Evolutionary conservation across 1,284 basidiomycete genomes (phyloP).

Genomic region (Lentinula novae-zelandiae): DNA sequence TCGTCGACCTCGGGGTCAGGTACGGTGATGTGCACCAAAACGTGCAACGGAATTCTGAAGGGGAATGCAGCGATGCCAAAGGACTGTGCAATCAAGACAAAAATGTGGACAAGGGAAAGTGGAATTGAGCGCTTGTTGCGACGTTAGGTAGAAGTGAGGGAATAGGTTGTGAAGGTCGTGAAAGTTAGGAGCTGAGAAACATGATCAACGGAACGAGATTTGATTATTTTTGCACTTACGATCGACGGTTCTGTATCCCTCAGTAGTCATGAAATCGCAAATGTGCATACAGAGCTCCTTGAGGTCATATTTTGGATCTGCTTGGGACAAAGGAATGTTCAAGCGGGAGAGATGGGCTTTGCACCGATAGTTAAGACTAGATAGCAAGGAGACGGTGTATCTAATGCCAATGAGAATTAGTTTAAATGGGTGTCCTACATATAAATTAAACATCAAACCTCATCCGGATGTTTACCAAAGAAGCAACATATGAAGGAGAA

Average conservation of each 20-base stretch:
- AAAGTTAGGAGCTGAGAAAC: conserved; percentile 26
- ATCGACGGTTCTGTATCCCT: conserved; percentile 36
- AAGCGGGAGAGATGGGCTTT: conserved; percentile 29
- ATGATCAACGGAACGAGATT: conserved; percentile 11
- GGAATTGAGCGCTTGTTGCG: conserved; percentile 49
- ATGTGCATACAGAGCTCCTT: conserved; percentile 34
- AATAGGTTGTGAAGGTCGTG: conserved; percentile 49
- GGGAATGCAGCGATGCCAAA: conserved; percentile 50
- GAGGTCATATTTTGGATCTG: conserved; percentile 26
- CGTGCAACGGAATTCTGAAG: conserved; percentile 51
- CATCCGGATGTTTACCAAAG: conserved; percentile 40
- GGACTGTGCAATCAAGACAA: conserved; percentile 48
- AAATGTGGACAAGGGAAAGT: conserved; percentile 58
- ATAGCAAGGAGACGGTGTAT: conserved; percentile 32
- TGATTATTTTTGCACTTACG: conserved; percentile 25
- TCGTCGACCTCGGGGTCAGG: conserved; percentile 29
- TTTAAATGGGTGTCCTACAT: too few species aligned
- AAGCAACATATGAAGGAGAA: conserved; percentile 54
- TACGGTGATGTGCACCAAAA: conserved; percentile 44
- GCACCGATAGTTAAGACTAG: conserved; percentile 38
- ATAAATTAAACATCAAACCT: conserved; percentile 26
- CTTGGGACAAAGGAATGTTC: conserved; percentile 20
- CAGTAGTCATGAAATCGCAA: conserved; percentile 41
- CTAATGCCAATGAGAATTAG: conserved; percentile 17
- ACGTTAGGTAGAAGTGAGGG: conserved; percentile 54